Evolutionary conservation across 1,284 basidiomycete species (phyloP), one percentile per base, ranked within the genome.

Genomic region (Cystobasidiaceae sp.): DNA sequence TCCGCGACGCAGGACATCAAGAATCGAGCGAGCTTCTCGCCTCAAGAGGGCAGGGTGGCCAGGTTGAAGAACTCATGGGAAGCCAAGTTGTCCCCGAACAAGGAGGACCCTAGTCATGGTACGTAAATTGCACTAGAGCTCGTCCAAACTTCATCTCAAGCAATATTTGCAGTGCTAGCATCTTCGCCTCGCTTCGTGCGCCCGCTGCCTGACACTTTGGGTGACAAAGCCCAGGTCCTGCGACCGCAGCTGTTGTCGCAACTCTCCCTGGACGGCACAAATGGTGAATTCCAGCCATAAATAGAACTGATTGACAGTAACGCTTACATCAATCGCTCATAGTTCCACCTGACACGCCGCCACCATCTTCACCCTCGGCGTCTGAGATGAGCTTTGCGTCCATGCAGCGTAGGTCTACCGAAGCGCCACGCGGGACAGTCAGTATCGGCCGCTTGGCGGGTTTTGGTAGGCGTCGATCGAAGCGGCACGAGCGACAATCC

Each of bases 321-420:
- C 19, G 11, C 41, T 46, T 5, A 46, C 25, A 9, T 21, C n/a
- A 8, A 17, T 56, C n/a, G 11, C 25, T 21, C 13, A n/a, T 33
- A 64, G 61, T 64, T 21, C 61, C 61, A 7, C 61, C 61, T 32
- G 61, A 64, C 33, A 64, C 61, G 6, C 61, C 61, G 4, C 61
- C 61, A 8, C 61, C 61, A 19, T 64, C 61, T n/a, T 64, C 61
- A 32, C 61, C 61, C 17, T 64, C 61, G 7, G 61, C 61, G 8
- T 64, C 61, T 6, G 61, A 64, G 45, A 25, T 54, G 52, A 64
- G 61, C 52, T 64, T 55, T 48, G 30, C 49, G 23, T 64, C 61
- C n/a, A 43, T 32, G 15, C 28, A 41, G 4, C 44, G 51, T n/a
- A 37, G 49, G 27, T 56, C 61, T 6, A n/a, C 41, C 25, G 61